phyloP scores from a whole-genome alignment of 148 eudicot species.

The Heliosperma pusillum region DNA sequence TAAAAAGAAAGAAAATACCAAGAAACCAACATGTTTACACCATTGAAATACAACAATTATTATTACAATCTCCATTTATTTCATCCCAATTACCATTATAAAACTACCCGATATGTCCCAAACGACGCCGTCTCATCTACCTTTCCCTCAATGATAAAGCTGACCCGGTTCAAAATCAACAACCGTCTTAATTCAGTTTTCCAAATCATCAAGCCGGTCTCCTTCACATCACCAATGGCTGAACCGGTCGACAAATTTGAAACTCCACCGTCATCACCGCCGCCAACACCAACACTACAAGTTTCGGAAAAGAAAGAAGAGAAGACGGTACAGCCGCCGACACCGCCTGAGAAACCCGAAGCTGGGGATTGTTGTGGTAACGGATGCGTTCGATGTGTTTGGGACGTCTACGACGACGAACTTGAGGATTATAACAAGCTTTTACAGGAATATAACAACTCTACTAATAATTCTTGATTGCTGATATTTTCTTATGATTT shows the following conservation, averaged over 20 bases:
- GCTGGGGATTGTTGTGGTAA: constrained; percentile 79
- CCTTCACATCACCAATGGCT: constrained; percentile 8
- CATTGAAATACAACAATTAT: constrained; percentile 11
- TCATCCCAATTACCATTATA: background rate
- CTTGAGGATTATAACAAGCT: constrained; percentile 51
- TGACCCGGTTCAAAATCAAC: constrained; percentile 3
- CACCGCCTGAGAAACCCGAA: constrained; percentile 74
- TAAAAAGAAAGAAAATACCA: background rate
- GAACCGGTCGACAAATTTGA: constrained; percentile 2
- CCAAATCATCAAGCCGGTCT: constrained; percentile 8
- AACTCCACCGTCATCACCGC: background rate
- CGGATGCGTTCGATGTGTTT: constrained; percentile 75
- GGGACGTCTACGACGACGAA: constrained; percentile 71
- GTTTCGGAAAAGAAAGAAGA: constrained; percentile 1
- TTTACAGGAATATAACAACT: constrained; percentile 26
- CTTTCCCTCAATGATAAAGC: constrained; percentile 26
- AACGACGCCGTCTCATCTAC: constrained; percentile 19
- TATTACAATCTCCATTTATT: background rate
- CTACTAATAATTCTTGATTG: constrained; percentile 1
- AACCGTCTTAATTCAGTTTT: background rate
- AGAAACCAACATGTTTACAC: constrained; percentile 8
- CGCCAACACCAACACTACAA: background rate
- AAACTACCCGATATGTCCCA: background rate
- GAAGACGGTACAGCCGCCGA: constrained; percentile 4
- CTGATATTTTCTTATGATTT: background rate